phyloP scores from a whole-genome alignment of 345 rosid species.

The Salix koriyanagi region DNA sequence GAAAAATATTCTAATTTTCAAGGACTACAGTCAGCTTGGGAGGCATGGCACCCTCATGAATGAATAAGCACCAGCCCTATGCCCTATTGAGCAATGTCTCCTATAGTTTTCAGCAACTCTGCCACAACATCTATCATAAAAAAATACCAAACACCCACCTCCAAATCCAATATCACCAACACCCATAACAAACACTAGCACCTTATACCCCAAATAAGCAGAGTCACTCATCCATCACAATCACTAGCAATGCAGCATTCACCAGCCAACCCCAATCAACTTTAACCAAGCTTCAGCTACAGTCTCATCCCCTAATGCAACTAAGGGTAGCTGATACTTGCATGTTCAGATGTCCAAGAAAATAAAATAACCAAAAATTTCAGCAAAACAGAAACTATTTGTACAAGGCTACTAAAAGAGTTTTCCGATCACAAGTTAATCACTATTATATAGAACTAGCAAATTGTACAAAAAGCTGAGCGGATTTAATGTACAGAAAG shows the following conservation, averaged over 20 bases:
- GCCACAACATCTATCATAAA: background rate
- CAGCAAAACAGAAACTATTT: background rate
- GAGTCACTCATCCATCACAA: background rate
- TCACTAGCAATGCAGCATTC: background rate
- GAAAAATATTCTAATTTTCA: background rate
- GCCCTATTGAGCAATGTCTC: background rate
- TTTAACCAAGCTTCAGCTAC: background rate
- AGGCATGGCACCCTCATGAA: background rate
- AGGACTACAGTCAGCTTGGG: background rate
- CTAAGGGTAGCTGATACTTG: background rate
- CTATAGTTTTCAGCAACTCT: background rate
- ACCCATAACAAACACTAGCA: background rate
- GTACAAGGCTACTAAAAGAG: background rate
- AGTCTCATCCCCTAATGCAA: background rate
- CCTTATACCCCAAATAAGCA: background rate
- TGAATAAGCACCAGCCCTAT: background rate
- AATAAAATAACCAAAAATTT: background rate
- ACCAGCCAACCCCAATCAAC: background rate
- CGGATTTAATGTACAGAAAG: background rate
- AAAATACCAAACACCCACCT: background rate
- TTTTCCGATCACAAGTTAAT: background rate
- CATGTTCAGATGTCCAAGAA: background rate
- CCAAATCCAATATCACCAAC: background rate
- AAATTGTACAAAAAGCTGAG: background rate
- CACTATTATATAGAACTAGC: background rate